phyloP scores from a whole-genome alignment of 2,329 filamentous ascomycete genomes.

The Calonectria pseudoreteaudii region DNA sequence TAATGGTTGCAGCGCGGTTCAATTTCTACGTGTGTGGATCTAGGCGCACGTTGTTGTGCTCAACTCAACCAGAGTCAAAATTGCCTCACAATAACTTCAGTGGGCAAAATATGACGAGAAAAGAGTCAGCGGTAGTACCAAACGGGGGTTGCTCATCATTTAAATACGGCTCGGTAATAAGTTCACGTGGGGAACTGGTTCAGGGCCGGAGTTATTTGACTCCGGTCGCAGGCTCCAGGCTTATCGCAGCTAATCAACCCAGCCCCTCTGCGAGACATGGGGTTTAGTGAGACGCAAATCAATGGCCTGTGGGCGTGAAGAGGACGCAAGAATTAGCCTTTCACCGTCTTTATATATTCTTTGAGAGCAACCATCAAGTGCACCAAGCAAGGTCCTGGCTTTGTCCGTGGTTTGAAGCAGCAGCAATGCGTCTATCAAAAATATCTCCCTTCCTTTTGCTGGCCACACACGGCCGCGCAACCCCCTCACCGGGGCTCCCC shows the following conservation, averaged over 20 bases:
- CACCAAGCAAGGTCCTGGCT: not conserved
- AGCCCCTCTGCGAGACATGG: not conserved
- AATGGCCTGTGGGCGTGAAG: not conserved
- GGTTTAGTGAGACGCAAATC: not conserved
- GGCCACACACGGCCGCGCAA: slow-evolving; percentile 22
- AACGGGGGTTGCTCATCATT: not conserved
- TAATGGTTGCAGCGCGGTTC: slow-evolving; percentile 39
- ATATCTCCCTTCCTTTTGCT: slow-evolving; percentile 26
- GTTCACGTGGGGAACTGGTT: slow-evolving; percentile 9
- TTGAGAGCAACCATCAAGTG: not conserved
- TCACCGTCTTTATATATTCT: not conserved
- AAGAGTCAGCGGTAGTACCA: not conserved
- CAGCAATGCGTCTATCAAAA: slow-evolving; percentile 22
- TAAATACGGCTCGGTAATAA: slow-evolving; percentile 2
- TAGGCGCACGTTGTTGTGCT: not conserved
- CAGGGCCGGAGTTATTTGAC: not conserved
- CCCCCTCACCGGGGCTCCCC: slow-evolving; percentile 56
- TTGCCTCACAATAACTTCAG: not conserved
- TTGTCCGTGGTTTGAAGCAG: not conserved
- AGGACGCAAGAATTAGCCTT: not conserved
- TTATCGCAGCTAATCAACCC: not conserved
- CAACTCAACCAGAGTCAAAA: not conserved
- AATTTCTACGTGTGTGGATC: slow-evolving; percentile 13
- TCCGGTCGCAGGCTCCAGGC: not conserved
- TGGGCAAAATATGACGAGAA: not conserved